Base-by-base conservation (phyloP, 2,329 filamentous ascomycete genomes). In the Monilinia fructicola region DNA sequence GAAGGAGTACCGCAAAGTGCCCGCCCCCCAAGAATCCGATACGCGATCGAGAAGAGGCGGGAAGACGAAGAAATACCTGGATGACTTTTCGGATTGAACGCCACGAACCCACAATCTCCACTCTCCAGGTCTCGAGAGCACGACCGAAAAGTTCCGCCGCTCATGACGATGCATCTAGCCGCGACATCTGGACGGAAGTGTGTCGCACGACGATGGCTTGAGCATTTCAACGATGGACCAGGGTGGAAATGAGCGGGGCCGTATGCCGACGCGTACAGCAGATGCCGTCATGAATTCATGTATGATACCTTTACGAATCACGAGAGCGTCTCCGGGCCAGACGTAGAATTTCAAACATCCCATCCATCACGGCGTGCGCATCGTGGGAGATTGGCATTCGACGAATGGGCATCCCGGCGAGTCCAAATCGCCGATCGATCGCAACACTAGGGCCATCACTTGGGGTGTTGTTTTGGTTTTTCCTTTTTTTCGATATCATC, bases 231-330 rank as follows among this genome's bases (percentile, higher is more conserved):
- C 23, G 38, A 12, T 31, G 18, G 54, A 26, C 23, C 14, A 58
- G 54, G 54, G 16, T 44, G 5, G 42, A 16, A 26, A 60, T 38
- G 16, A 38, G n/a, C 38, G 23, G 44, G 58, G 3, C 14, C 38
- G 21, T 14, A n/a, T 50, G 4, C 38, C 38, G 12, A 40, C 12
- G 3, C 3, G 38, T 14, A 5, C 28, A 50, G 44, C 44, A 60
- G 18, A 50, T 44, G 58, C 28, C 28, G 14, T 12, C 26, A 60
- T 14, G 58, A 60, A 60, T 3, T 60, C 26, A 50, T 60, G 58
- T 50, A 50, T 60, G 58, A 60, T 60, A 60, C 58, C 58, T 60
- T 50, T 35, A 60, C 16, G 44, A 50, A 38, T 60, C 26, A 38
- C 16, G 58, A 48, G 44, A 18, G 14, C 21, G 26, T 50, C n/a